These are phyloP conservation scores for Microcyclospora tardicrescens DNA, from an alignment of 2,329 filamentous ascomycete species.

Conservation along the genomic window DNA sequence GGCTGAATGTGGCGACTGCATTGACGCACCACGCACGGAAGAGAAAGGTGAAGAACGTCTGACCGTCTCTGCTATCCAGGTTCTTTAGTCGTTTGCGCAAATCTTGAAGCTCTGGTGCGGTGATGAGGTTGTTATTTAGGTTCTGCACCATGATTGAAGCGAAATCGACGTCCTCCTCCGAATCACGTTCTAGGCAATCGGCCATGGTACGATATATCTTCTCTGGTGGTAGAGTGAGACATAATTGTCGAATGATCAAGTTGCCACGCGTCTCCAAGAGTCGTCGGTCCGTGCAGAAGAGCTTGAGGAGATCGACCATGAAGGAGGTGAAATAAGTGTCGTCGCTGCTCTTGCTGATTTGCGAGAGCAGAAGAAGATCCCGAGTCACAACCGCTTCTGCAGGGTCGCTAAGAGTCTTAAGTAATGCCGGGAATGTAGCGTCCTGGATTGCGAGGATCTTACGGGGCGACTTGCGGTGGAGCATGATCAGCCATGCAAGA, in stretches of 20 bases:
- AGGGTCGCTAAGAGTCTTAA: constrained; percentile 92
- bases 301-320: constrained; percentile 89
- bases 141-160: constrained; percentile 99
- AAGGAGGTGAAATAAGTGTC: constrained; percentile 97
- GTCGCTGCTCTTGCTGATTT: constrained; percentile 92
- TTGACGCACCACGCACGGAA: constrained; percentile 99
- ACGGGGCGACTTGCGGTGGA: constrained; percentile 84
- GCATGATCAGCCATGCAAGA: constrained; percentile 92
- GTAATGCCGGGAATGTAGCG: constrained; percentile 85
- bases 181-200: constrained; percentile 75
- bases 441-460: constrained; percentile 88
- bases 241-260: constrained; percentile 89
- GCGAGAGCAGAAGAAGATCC: constrained; percentile 82
- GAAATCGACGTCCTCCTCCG: constrained; percentile 82
- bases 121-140: constrained; percentile 97
- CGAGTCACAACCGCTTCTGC: constrained; percentile 92
- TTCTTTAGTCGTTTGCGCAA: constrained; percentile 82
- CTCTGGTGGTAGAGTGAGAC: constrained; percentile 82
- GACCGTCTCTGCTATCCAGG: constrained; percentile 82
- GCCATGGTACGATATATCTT: constrained; percentile 91
- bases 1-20: constrained; percentile 89
- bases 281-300: constrained; percentile 88
- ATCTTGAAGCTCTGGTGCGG: constrained; percentile 84
- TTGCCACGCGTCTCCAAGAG: constrained; percentile 88
- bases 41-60: constrained; percentile 85